Evolutionary conservation across 2,329 filamentous ascomycete species (phyloP).

Genomic region (Polychaeton citri): DNA sequence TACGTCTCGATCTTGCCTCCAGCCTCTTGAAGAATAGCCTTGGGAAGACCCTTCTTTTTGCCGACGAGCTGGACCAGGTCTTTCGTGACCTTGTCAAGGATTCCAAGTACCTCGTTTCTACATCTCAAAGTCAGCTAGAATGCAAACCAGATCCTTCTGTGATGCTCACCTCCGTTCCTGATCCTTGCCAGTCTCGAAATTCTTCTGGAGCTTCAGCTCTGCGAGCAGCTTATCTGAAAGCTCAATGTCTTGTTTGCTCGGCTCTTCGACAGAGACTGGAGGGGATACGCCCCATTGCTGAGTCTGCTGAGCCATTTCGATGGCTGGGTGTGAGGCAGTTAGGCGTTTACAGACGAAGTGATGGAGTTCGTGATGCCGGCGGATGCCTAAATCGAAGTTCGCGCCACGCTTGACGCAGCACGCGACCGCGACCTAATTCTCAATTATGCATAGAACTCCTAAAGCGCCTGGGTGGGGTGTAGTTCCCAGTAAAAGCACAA

Average conservation of each 20-base stretch:
- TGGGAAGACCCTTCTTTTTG: constrained; percentile 56
- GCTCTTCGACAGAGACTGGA: constrained; percentile 65
- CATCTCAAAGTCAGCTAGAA: too few relatives aligned
- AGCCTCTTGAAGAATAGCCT: constrained; percentile 66
- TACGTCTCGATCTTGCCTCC: constrained; percentile 92
- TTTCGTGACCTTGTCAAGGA: constrained; percentile 66
- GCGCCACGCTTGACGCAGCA: not conserved
- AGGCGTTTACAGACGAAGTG: not conserved
- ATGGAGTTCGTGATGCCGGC: not conserved
- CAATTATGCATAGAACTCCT: not conserved
- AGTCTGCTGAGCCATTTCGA: constrained; percentile 4
- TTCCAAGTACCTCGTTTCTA: constrained; percentile 59
- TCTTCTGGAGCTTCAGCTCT: constrained; percentile 78
- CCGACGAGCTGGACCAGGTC: constrained; percentile 81
- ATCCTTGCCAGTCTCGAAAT: constrained; percentile 74
- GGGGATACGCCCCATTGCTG: constrained; percentile 63
- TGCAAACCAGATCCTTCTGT: too few relatives aligned
- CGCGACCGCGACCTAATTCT: not conserved
- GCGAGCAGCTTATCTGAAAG: constrained; percentile 68
- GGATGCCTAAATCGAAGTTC: not conserved
- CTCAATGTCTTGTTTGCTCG: constrained; percentile 62
- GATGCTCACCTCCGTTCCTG: constrained; percentile 60
- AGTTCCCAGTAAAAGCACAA: not conserved
- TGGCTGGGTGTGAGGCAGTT: not conserved
- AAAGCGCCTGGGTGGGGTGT: not conserved